Conservation (phyloP, 106 monocot genomes). For the Allium fistulosum region DNA sequence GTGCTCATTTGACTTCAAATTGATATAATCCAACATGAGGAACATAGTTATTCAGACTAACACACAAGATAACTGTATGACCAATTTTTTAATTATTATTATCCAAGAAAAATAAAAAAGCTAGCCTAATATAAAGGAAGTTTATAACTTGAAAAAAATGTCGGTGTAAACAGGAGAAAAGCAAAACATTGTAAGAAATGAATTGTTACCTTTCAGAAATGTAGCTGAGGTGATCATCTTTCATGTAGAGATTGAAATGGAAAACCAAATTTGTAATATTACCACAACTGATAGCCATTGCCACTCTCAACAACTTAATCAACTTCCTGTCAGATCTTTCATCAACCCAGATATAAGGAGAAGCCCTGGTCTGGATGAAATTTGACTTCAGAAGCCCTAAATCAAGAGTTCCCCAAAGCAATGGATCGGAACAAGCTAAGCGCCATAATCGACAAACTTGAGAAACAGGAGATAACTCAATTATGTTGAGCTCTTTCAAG, state of each 20-base stretch:
- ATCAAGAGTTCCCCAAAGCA: conserved; percentile 76
- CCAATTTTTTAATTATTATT: too few relatives aligned
- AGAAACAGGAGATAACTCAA: conserved; percentile 69
- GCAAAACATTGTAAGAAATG: not conserved
- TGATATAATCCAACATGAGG: too few relatives aligned
- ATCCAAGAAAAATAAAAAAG: too few relatives aligned
- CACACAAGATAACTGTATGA: too few relatives aligned
- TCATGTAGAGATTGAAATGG: conserved; percentile 91
- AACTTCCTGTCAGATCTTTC: conserved; percentile 68
- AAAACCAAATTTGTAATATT: conserved; percentile 63
- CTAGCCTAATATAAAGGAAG: too few relatives aligned
- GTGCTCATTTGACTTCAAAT: too few relatives aligned
- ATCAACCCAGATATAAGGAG: conserved; percentile 81
- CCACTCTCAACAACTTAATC: conserved; percentile 43
- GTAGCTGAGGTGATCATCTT: conserved; percentile 76
- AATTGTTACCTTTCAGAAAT: conserved; percentile 67
- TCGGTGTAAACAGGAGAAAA: too few relatives aligned
- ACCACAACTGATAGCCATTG: conserved; percentile 69
- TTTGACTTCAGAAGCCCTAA: conserved; percentile 75
- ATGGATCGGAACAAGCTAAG: conserved; percentile 70
- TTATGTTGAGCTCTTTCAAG: conserved; percentile 81
- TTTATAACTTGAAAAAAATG: too few relatives aligned
- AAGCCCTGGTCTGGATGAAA: conserved; percentile 73
- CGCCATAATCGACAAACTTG: conserved; percentile 83
- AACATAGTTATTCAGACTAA: too few relatives aligned